Evolutionary conservation across 2,329 filamentous ascomycete genomes (phyloP), one percentile per base, ranked within the genome.

Genomic region (Colletotrichum sp.): DNA sequence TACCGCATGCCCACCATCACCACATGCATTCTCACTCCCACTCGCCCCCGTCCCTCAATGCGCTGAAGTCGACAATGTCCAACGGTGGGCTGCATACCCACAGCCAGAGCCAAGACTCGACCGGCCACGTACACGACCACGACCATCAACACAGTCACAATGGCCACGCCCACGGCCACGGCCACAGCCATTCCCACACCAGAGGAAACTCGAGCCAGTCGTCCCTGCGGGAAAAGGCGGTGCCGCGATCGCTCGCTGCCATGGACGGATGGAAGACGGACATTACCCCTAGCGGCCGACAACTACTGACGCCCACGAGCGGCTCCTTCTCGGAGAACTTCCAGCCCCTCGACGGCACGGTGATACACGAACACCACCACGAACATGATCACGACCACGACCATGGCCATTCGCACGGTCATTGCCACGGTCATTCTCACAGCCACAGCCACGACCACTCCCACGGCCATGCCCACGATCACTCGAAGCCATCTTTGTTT

Each of bases 401-500:
- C 12, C 65, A 64, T 64, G 63, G 55, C 9, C 81, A 85, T 57
- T 61, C 61, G 12, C 81, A 85, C 71, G 69, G 78, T 44, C 75
- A 80, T 55, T 78, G 82, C 32, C 72, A 76, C n/a, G 39, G 72
- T n/a, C 80, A 82, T 57, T 29, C 34, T 49, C 82, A 84, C 44
- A 63, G 57, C 19, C 82, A 84, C 57, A 44, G 57, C 16, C 81
- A 85, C 61, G 61, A 64, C 15, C 81, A 82, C 55, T 29, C 39
- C 57, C 82, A 84, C 63, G 62, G 52, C 16, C 81, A 85, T 39
- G 61, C 61, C 13, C 81, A 85, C 30, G 68, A 77, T 36, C 83
- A 87, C 72, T 85, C 85, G 13, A 85, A 89, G 63, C 89, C 92
- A 55, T 98, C 95, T 0, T 88, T 86, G 63, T 88, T 98, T 52